These are phyloP conservation scores for Agaricus subrufescens DNA, from an alignment of 768 basidiomycete species.

Conservation along the genomic window DNA sequence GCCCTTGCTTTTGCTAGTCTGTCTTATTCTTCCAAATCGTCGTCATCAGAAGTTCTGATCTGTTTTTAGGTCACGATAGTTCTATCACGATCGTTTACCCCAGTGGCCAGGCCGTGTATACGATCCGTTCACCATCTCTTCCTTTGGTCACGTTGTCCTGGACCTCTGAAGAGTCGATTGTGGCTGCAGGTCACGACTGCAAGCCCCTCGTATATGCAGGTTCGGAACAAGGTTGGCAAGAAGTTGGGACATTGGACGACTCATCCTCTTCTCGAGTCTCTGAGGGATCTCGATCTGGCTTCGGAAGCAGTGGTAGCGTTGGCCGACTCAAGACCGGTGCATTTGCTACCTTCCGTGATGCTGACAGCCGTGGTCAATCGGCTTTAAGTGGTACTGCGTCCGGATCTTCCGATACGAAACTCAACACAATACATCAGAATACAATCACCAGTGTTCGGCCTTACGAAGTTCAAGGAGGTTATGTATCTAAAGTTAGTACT, in stretches of 20 bases:
- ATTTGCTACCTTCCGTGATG: conserved; percentile 90
- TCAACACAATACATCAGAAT: conserved; percentile 94
- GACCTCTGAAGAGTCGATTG: conserved; percentile 74
- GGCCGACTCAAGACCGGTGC: conserved; percentile 90
- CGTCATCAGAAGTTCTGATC: background rate
- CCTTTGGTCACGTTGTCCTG: conserved; percentile 85
- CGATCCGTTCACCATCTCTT: conserved; percentile 70
- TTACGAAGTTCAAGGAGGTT: conserved; percentile 56
- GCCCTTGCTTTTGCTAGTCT: conserved; percentile 87
- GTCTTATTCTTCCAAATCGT: conserved; percentile 23
- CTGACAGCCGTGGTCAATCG: conserved; percentile 72
- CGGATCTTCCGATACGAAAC: conserved; percentile 57
- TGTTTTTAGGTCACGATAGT: conserved; percentile 84
- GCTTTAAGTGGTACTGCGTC: conserved; percentile 22
- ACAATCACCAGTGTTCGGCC: conserved; percentile 90
- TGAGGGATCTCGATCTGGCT: conserved; percentile 37
- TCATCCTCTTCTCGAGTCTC: conserved; percentile 43
- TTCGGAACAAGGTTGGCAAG: conserved; percentile 70
- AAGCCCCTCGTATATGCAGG: conserved; percentile 88
- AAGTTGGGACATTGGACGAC: conserved; percentile 82
- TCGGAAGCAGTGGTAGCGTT: conserved; percentile 40
- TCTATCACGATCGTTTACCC: conserved; percentile 92
- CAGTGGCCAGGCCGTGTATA: conserved; percentile 64
- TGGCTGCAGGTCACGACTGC: conserved; percentile 97
- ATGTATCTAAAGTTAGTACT: conserved; percentile 77